Evolutionary conservation across 768 basidiomycete genomes (phyloP).

Genomic region (Amanita exitialis): DNA sequence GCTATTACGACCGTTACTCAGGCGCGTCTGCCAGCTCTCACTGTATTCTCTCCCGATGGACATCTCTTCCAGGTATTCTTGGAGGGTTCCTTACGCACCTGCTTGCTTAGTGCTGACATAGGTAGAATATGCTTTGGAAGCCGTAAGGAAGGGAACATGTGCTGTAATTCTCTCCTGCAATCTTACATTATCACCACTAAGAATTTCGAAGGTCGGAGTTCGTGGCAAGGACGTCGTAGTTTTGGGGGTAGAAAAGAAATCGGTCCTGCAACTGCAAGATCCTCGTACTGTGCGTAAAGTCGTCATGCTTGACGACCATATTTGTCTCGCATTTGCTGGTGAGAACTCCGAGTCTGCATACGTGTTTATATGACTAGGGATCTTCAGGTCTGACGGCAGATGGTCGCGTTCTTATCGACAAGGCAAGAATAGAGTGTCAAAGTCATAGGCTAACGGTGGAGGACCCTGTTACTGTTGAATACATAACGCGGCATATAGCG

Average conservation of each 20-base stretch:
- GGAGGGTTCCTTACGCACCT: slow-evolving; percentile 5
- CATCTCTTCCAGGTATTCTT: slow-evolving; percentile 86
- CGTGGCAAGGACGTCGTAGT: slow-evolving; percentile 93
- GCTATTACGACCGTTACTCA: background rate
- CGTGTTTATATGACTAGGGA: slow-evolving; percentile 3
- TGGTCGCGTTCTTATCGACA: slow-evolving; percentile 95
- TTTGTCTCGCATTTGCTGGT: slow-evolving; percentile 98
- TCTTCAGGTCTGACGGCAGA: slow-evolving; percentile 87
- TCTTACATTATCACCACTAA: slow-evolving; percentile 4
- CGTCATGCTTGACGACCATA: slow-evolving; percentile 95
- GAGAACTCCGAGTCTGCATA: slow-evolving; percentile 5
- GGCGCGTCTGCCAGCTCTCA: slow-evolving; percentile 53
- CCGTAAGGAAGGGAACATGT: slow-evolving; percentile 94
- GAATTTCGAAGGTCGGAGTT: slow-evolving; percentile 70
- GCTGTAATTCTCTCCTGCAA: slow-evolving; percentile 48
- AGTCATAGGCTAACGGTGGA: slow-evolving; percentile 95
- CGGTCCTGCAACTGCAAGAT: slow-evolving; percentile 93
- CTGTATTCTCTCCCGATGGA: slow-evolving; percentile 97
- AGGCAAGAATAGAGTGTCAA: slow-evolving; percentile 95
- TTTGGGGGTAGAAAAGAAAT: slow-evolving; percentile 98
- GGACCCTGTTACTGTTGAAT: slow-evolving; percentile 96
- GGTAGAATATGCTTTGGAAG: slow-evolving; percentile 99
- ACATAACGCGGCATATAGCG: slow-evolving; percentile 95
- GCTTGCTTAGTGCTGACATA: slow-evolving; percentile 21
- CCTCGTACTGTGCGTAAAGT: slow-evolving; percentile 96